Percentiles rank a stretch among this genome's conserved stretches.
Evolutionary conservation across 441 rosid genomes (phyloP).

Genomic region (Dalechampia spathulata): DNA sequence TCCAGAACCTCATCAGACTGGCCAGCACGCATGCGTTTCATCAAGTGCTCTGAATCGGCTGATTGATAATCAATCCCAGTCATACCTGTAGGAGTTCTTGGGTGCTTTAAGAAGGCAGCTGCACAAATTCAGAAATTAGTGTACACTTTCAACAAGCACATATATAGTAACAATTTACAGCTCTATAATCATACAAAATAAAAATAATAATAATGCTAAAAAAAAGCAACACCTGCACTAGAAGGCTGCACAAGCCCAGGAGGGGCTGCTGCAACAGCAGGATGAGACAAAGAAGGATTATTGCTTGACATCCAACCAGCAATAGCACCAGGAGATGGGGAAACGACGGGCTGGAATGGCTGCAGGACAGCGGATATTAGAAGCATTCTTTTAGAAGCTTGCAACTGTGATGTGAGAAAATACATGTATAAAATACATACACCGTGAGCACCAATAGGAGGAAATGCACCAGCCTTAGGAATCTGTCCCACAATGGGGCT

Average conservation of each 20-base stretch:
- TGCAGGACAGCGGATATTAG: slow-evolving; percentile 18
- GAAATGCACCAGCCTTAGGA: slow-evolving; percentile 50
- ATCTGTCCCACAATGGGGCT: slow-evolving; percentile 44
- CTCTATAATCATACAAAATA: too few relatives aligned
- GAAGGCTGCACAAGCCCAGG: slow-evolving; percentile 39
- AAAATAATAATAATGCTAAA: neutral
- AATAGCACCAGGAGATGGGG: slow-evolving; percentile 45
- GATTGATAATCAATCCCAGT: slow-evolving; percentile 62
- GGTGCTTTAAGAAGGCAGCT: slow-evolving; percentile 52
- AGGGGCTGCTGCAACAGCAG: slow-evolving; percentile 40
- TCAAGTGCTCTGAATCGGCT: slow-evolving; percentile 64
- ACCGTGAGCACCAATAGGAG: slow-evolving; percentile 52
- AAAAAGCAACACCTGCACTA: slow-evolving; percentile 32
- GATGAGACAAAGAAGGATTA: slow-evolving; percentile 45
- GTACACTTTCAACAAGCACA: slow-evolving; percentile 5
- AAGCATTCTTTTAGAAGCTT: slow-evolving; percentile 6
- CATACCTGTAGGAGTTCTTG: slow-evolving; percentile 54
- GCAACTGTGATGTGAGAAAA: neutral
- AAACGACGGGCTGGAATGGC: slow-evolving; percentile 55
- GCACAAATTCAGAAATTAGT: slow-evolving; percentile 6
- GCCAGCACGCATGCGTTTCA: slow-evolving; percentile 64
- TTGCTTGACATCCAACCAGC: slow-evolving; percentile 54
- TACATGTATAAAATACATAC: slow-evolving; percentile 31
- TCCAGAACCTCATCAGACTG: slow-evolving; percentile 56
- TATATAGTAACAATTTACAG: too few relatives aligned